These are phyloP conservation scores for Talaromyces sp. DNA, from an alignment of 2,329 filamentous ascomycete species.

Conservation along the genomic window DNA sequence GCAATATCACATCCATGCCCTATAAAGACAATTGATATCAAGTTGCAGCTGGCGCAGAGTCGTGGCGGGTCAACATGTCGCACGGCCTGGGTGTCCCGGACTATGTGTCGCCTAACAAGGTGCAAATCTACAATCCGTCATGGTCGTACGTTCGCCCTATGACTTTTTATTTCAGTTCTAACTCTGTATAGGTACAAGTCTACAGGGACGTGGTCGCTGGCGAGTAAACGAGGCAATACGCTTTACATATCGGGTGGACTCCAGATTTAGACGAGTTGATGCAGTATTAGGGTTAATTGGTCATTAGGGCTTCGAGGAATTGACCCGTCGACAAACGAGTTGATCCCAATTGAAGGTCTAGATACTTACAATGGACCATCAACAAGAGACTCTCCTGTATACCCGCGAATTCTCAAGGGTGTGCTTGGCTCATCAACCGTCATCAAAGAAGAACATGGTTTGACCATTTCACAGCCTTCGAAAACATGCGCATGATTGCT, in stretches of 20 bases:
- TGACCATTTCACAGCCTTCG: background rate
- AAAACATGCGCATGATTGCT: conserved; percentile 9
- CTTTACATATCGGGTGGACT: background rate
- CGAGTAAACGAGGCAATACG: conserved; percentile 2
- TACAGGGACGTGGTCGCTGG: conserved; percentile 1
- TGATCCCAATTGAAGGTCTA: background rate
- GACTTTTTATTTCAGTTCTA: background rate
- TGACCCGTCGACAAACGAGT: background rate
- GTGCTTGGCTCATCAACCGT: background rate
- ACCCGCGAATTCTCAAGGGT: background rate
- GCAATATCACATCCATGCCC: background rate
- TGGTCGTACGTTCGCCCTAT: background rate
- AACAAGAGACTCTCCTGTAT: background rate
- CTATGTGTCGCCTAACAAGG: background rate
- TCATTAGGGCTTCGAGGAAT: conserved; percentile 1
- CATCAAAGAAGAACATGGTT: background rate
- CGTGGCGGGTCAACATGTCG: background rate
- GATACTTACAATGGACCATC: background rate
- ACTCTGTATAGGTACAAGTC: conserved; percentile 3
- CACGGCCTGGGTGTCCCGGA: background rate
- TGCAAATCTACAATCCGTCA: background rate
- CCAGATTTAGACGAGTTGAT: background rate
- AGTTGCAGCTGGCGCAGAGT: background rate
- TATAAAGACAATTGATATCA: background rate
- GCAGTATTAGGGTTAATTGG: background rate